phyloP scores from a whole-genome alignment of 78 protist genomes.

The Pigoraptor vietnamica region DNA sequence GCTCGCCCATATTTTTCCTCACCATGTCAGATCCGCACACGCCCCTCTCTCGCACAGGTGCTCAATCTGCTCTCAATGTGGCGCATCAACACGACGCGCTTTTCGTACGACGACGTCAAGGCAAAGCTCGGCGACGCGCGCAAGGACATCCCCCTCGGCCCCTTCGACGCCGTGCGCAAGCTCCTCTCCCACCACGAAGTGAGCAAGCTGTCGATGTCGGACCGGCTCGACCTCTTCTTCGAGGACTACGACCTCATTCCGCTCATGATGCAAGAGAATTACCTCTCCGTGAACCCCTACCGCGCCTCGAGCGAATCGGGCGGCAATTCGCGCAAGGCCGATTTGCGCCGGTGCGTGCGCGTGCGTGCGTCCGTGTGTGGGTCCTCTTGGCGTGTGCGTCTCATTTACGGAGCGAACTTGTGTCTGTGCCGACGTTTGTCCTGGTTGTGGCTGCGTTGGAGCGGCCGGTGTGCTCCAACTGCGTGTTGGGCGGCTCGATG shows the following conservation, averaged over 20 bases:
- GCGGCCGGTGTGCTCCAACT: no score
- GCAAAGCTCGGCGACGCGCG: not conserved
- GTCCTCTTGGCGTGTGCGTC: no score
- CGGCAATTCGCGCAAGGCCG: not conserved
- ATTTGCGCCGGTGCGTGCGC: not conserved
- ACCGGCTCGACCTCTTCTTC: conserved; percentile 26
- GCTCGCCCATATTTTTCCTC: not conserved
- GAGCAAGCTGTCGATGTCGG: not conserved
- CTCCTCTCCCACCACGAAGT: not conserved
- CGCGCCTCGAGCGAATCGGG: conserved; percentile 25
- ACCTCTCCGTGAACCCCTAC: conserved; percentile 9
- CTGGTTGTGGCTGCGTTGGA: no score
- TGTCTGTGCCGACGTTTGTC: no score
- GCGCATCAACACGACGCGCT: not conserved
- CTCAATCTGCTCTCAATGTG: not conserved
- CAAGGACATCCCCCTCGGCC: conserved; percentile 37
- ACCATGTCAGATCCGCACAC: not conserved
- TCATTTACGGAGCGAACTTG: no score
- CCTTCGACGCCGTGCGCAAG: conserved; percentile 20
- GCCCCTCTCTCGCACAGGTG: not conserved
- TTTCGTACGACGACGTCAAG: not conserved
- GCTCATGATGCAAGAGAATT: conserved; percentile 57
- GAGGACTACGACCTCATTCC: conserved; percentile 50
- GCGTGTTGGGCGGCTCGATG: no score
- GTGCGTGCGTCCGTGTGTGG: not conserved